Conservation (phyloP, 805 yeast species). For the Saitoella complicata region DNA sequence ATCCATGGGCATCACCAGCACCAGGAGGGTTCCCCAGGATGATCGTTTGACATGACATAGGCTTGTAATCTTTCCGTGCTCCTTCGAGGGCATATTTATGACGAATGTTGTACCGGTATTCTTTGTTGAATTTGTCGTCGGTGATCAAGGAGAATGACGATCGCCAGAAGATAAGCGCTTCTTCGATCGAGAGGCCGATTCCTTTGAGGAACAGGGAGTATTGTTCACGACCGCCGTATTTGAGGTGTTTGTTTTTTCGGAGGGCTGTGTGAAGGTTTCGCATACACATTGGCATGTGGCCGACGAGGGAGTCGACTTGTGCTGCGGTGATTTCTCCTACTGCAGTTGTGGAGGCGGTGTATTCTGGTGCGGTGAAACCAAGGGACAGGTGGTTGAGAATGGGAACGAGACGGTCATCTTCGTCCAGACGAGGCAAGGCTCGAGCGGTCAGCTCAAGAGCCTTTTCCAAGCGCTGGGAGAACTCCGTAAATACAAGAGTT, state of each 20-base stretch:
- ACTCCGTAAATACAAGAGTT: constrained; percentile 54
- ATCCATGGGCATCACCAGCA: constrained; percentile 65
- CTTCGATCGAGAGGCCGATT: constrained; percentile 74
- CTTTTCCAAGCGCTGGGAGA: constrained; percentile 32
- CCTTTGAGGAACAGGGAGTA: constrained; percentile 74
- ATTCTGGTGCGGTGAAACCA: constrained; percentile 41
- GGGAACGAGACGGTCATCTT: constrained; percentile 79
- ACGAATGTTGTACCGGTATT: constrained; percentile 73
- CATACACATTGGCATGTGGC: constrained; percentile 75
- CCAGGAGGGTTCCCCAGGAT: constrained; percentile 54
- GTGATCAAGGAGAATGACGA: constrained; percentile 51
- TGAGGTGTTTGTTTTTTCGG: constrained; percentile 49
- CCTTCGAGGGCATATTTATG: constrained; percentile 91
- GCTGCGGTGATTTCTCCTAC: constrained; percentile 41
- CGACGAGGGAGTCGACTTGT: constrained; percentile 37
- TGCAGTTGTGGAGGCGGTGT: constrained; percentile 24
- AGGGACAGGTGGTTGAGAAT: constrained; percentile 62
- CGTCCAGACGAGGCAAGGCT: constrained; percentile 69
- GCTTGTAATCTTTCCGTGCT: constrained; percentile 65
- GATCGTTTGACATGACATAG: constrained; percentile 72
- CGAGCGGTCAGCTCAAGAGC: constrained; percentile 55
- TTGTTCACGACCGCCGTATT: constrained; percentile 74
- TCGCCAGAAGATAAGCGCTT: constrained; percentile 76
- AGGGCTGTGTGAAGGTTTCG: constrained; percentile 48
- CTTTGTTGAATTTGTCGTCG: constrained; percentile 67